Evolutionary conservation across 1,139 yeast genomes (phyloP).

Genomic region (Geotrichum aggregatum): DNA sequence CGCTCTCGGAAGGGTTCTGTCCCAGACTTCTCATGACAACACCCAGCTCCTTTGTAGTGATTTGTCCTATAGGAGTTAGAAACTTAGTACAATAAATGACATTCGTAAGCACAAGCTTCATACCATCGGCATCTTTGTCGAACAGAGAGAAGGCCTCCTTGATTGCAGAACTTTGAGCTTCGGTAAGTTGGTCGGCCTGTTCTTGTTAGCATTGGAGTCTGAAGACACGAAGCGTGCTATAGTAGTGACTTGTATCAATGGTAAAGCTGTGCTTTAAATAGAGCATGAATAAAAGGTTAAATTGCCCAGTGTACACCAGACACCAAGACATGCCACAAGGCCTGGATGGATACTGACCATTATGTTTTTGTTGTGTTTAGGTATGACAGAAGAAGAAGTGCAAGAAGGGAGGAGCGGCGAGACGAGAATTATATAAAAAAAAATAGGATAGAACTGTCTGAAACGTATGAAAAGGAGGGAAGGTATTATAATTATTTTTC

Average conservation of each 20-base stretch:
- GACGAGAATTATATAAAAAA: constrained; percentile 23
- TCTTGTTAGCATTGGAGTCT: background rate
- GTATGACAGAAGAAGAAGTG: constrained; percentile 32
- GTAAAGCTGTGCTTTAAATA: constrained; percentile 27
- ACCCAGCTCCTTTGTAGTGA: constrained; percentile 91
- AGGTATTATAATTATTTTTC: too few species aligned
- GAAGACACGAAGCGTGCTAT: background rate
- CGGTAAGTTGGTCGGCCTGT: constrained; percentile 80
- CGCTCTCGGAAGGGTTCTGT: constrained; percentile 93
- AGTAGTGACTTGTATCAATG: background rate
- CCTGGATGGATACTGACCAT: too few species aligned
- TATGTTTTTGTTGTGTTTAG: constrained; percentile 21
- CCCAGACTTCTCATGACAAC: constrained; percentile 99
- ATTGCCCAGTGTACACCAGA: too few species aligned
- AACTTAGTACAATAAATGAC: background rate
- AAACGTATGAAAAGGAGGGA: too few species aligned
- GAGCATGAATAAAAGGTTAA: constrained; percentile 37
- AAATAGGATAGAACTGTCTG: constrained; percentile 2
- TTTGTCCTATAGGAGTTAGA: constrained; percentile 39
- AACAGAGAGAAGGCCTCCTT: constrained; percentile 95
- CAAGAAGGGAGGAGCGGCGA: constrained; percentile 38
- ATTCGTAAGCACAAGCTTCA: background rate
- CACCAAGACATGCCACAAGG: too few species aligned
- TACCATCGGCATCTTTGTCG: constrained; percentile 92
- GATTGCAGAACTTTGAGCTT: constrained; percentile 93